A percentile compares a stretch with the other conserved stretches of the same genome.
phyloP scores from a whole-genome alignment of 768 basidiomycete species.

The Galerina sulciceps region DNA sequence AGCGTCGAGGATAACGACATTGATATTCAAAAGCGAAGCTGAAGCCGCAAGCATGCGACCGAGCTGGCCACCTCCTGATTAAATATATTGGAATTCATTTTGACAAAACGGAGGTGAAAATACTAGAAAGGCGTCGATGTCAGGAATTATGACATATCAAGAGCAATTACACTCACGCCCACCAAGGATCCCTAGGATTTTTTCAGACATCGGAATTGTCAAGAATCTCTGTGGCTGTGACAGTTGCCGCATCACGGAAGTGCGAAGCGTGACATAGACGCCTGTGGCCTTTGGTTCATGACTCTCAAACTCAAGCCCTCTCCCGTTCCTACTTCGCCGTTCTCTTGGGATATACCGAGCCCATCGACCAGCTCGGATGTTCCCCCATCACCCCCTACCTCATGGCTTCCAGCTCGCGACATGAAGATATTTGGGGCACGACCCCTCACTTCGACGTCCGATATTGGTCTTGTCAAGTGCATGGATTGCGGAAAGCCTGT shows the following conservation, averaged over 20 bases:
- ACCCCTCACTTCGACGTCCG: conserved; percentile 65
- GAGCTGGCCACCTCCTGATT: conserved; percentile 90
- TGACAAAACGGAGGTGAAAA: not conserved
- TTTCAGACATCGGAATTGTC: conserved; percentile 39
- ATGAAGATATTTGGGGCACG: conserved; percentile 88
- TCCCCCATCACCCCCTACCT: conserved; percentile 74
- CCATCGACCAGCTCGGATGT: conserved; percentile 43
- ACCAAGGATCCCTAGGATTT: conserved; percentile 58
- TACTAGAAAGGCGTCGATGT: conserved; percentile 12
- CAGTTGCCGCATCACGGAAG: not conserved
- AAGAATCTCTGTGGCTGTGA: not conserved
- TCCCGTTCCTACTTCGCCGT: conserved; percentile 52
- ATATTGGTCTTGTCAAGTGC: conserved; percentile 74
- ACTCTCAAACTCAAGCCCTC: conserved; percentile 49
- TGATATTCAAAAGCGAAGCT: conserved; percentile 85
- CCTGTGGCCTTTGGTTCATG: conserved; percentile 26
- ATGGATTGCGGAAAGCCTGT: conserved; percentile 83
- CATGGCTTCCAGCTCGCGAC: conserved; percentile 84
- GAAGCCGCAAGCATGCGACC: conserved; percentile 96
- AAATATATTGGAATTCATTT: conserved; percentile 21
- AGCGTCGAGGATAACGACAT: conserved; percentile 83
- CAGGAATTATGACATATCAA: conserved; percentile 3
- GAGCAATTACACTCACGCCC: conserved; percentile 37
- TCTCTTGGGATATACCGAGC: conserved; percentile 62
- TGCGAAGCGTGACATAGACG: no score